phyloP scores from a whole-genome alignment of 805 yeast species.

The Barnettozyma californica region DNA sequence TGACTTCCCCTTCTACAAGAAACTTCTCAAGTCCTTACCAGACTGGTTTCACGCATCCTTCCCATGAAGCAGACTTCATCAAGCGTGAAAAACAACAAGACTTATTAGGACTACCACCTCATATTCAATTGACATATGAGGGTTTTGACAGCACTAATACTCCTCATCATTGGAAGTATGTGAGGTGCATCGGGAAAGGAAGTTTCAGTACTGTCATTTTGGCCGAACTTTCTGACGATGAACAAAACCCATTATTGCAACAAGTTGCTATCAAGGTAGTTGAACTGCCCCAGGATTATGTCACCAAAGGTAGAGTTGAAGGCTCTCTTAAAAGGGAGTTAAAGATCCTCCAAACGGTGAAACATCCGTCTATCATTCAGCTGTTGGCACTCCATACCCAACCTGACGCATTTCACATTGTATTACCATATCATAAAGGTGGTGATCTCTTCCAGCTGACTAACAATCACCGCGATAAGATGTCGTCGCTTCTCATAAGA shows the following conservation, averaged over 20 bases:
- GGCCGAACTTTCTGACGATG: conserved; percentile 29
- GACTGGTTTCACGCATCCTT: background rate
- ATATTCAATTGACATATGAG: conserved; percentile 4
- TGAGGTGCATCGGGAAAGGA: conserved; percentile 55
- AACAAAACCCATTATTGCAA: conserved; percentile 4
- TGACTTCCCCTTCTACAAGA: conserved; percentile 14
- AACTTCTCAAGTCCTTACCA: conserved; percentile 16
- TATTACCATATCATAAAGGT: conserved; percentile 73
- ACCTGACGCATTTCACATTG: conserved; percentile 37
- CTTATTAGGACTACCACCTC: background rate
- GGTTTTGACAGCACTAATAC: conserved; percentile 16
- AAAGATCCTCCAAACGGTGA: conserved; percentile 47
- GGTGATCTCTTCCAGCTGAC: conserved; percentile 79
- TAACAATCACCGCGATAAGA: conserved; percentile 33
- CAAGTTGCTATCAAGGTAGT: conserved; percentile 71
- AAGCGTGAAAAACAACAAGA: background rate
- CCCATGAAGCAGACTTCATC: background rate
- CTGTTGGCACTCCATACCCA: conserved; percentile 44
- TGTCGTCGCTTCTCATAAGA: conserved; percentile 47
- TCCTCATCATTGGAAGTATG: conserved; percentile 27
- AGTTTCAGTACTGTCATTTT: conserved; percentile 61
- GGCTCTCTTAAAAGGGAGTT: conserved; percentile 69
- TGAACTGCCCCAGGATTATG: conserved; percentile 33
- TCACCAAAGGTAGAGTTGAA: conserved; percentile 48
- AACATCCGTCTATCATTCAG: conserved; percentile 67